Percentiles rank a stretch among this genome's conserved stretches.
These are phyloP conservation scores for Elaeagnus macrophylla DNA, from an alignment of 306 rosid species.

Conservation along the genomic window DNA sequence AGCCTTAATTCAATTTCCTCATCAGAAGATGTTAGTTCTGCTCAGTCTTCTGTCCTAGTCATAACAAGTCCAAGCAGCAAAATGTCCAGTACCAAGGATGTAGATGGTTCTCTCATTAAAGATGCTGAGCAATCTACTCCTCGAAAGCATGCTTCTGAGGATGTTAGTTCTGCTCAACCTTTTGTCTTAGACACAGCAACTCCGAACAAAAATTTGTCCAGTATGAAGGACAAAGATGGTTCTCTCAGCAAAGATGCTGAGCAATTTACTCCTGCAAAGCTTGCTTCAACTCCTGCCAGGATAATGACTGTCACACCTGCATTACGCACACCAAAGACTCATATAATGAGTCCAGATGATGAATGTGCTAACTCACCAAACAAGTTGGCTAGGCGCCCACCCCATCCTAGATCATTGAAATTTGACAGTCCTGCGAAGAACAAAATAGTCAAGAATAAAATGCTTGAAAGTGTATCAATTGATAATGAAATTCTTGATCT, in stretches of 20 bases:
- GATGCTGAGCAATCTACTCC: conserved; percentile 36
- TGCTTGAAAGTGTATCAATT: conserved; percentile 20
- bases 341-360: conserved; percentile 45
- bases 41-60: conserved; percentile 4
- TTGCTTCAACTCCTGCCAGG: conserved; percentile 36
- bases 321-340: conserved; percentile 39
- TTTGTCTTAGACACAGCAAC: no score
- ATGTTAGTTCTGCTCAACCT: no score
- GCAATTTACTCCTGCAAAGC: no score
- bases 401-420: conserved; percentile 49
- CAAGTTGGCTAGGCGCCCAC: conserved; percentile 50
- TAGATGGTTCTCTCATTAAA: conserved; percentile 18
- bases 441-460: conserved; percentile 15
- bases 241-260: no score
- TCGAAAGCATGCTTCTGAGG: conserved; percentile 17
- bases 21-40: conserved; percentile 14
- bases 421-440: conserved; percentile 64
- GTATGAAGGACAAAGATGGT: no score
- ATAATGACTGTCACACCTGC: conserved; percentile 63
- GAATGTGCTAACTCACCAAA: conserved; percentile 19
- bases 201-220: no score
- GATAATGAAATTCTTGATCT: conserved; percentile 45
- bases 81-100: conserved; percentile 18
- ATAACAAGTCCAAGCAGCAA: conserved; percentile 38
- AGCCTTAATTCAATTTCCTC: conserved; percentile 8